Percentiles rank a stretch among this genome's conserved stretches.
These are phyloP conservation scores for Sporisorium sorghi DNA, from an alignment of 1,284 basidiomycete genomes.

Conservation along the genomic window DNA sequence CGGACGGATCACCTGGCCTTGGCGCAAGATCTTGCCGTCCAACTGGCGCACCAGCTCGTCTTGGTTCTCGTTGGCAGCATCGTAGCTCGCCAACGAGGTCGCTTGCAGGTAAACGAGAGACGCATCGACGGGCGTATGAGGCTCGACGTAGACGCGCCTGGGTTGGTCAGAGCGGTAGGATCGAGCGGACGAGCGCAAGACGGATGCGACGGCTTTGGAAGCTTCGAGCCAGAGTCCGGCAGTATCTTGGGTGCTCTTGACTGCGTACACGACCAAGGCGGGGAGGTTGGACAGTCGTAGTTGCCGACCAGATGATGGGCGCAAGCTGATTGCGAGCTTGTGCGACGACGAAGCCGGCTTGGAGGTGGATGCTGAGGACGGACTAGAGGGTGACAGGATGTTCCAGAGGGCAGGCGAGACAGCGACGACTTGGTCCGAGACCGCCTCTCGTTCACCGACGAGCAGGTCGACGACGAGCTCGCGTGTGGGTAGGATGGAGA, in stretches of 20 bases:
- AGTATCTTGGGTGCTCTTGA: constrained; percentile 23
- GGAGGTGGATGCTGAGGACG: constrained; percentile 7
- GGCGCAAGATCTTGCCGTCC: constrained; percentile 46
- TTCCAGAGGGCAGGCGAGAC: constrained; percentile 31
- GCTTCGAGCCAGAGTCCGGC: constrained; percentile 36
- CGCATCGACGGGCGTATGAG: constrained; percentile 34
- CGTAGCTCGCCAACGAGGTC: constrained; percentile 35
- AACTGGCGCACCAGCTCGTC: constrained; percentile 35
- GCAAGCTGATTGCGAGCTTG: constrained; percentile 26
- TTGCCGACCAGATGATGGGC: constrained; percentile 20
- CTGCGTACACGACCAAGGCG: constrained; percentile 21
- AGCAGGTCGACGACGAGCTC: constrained; percentile 35
- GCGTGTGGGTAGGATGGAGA: constrained; percentile 13
- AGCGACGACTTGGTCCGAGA: constrained; percentile 31
- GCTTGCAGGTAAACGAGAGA: constrained; percentile 54
- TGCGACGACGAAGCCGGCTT: background rate
- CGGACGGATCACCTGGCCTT: constrained; percentile 40
- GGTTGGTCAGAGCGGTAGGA: constrained; percentile 18
- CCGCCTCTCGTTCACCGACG: constrained; percentile 33
- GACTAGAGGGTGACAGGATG: constrained; percentile 5
- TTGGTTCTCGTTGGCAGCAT: constrained; percentile 25
- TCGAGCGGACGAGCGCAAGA: constrained; percentile 18
- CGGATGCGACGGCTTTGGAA: constrained; percentile 19
- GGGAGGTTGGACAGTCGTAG: constrained; percentile 24
- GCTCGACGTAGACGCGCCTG: constrained; percentile 23